A percentile compares a stretch with the other conserved stretches of the same genome.
phyloP scores from a whole-genome alignment of 2,329 filamentous ascomycete genomes.

The Aspergillus latus region DNA sequence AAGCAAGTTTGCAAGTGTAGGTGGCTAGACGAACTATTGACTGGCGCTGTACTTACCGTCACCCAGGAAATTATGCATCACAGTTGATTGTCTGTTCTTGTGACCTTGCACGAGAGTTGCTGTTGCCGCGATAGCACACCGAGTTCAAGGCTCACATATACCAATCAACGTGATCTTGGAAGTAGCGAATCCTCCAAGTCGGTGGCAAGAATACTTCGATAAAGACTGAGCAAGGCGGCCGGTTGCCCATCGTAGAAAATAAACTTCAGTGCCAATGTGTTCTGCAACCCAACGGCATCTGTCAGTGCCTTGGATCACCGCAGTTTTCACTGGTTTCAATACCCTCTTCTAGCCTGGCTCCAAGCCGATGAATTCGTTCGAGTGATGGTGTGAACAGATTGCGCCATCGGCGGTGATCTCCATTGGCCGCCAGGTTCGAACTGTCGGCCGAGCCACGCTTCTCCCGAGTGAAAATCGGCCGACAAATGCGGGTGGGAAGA shows the following conservation, averaged over 20 bases:
- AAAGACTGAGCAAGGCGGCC: too few species aligned
- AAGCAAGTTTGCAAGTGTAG: slow-evolving; percentile 70
- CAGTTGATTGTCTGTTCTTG: not conserved
- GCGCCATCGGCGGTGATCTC: slow-evolving; percentile 32
- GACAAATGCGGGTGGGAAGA: slow-evolving; percentile 19
- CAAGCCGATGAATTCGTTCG: not conserved
- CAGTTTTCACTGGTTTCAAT: too few species aligned
- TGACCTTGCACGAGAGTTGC: not conserved
- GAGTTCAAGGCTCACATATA: not conserved
- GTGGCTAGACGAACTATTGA: slow-evolving; percentile 17
- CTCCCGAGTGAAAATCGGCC: slow-evolving; percentile 23
- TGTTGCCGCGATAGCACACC: not conserved
- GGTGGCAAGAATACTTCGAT: too few species aligned
- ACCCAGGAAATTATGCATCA: slow-evolving; percentile 21
- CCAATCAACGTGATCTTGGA: not conserved
- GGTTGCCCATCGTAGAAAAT: too few species aligned
- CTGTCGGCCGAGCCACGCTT: slow-evolving; percentile 27
- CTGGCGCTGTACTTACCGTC: slow-evolving; percentile 3
- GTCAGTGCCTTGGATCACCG: not conserved
- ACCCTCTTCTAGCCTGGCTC: too few species aligned
- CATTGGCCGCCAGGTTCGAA: slow-evolving; percentile 28
- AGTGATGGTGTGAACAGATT: slow-evolving; percentile 26
- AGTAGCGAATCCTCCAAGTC: not conserved
- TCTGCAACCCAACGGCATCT: not conserved
- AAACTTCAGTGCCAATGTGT: too few species aligned